A percentile compares a stretch with the other conserved stretches of the same genome.
phyloP scores from a whole-genome alignment of 2,329 filamentous ascomycete species.

The Dryadomyces quercivorus region DNA sequence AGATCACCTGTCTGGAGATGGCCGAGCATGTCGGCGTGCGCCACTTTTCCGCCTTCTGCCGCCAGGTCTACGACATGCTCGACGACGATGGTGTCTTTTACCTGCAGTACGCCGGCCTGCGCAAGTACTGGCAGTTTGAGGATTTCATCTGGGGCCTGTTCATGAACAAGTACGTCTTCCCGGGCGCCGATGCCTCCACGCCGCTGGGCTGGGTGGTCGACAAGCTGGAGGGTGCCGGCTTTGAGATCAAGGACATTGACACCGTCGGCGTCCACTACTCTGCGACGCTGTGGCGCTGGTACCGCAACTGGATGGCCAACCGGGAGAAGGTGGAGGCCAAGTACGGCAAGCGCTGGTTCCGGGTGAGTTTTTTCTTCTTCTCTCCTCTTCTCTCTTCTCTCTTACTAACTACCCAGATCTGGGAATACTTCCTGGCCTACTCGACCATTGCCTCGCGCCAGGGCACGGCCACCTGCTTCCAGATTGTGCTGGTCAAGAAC shows the following conservation, averaged over 20 bases:
- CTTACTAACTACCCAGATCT: slow-evolving; percentile 45
- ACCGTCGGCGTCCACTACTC: slow-evolving; percentile 96
- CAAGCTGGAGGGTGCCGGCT: slow-evolving; percentile 73
- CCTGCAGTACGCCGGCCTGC: slow-evolving; percentile 87
- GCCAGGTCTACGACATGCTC: slow-evolving; percentile 87
- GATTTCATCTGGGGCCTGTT: slow-evolving; percentile 96
- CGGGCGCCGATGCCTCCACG: slow-evolving; percentile 88
- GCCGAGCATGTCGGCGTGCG: slow-evolving; percentile 95
- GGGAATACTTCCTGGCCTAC: slow-evolving; percentile 84
- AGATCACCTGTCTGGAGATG: slow-evolving; percentile 98
- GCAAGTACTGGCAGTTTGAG: slow-evolving; percentile 95
- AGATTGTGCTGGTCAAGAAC: slow-evolving; percentile 81
- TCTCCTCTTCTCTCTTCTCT: background rate
- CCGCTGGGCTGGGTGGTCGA: slow-evolving; percentile 81
- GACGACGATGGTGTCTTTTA: slow-evolving; percentile 95
- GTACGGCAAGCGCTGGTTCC: slow-evolving; percentile 92
- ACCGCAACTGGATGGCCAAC: slow-evolving; percentile 96
- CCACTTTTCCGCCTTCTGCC: slow-evolving; percentile 69
- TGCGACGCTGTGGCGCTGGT: slow-evolving; percentile 94
- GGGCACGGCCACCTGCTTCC: slow-evolving; percentile 74
- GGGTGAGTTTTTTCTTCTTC: slow-evolving; percentile 44
- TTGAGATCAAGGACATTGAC: slow-evolving; percentile 84
- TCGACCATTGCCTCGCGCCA: slow-evolving; percentile 76
- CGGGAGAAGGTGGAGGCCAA: slow-evolving; percentile 84
- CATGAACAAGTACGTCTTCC: slow-evolving; percentile 99